Conservation (phyloP, 2,329 filamentous ascomycete genomes). For the Xylaria sp. region DNA sequence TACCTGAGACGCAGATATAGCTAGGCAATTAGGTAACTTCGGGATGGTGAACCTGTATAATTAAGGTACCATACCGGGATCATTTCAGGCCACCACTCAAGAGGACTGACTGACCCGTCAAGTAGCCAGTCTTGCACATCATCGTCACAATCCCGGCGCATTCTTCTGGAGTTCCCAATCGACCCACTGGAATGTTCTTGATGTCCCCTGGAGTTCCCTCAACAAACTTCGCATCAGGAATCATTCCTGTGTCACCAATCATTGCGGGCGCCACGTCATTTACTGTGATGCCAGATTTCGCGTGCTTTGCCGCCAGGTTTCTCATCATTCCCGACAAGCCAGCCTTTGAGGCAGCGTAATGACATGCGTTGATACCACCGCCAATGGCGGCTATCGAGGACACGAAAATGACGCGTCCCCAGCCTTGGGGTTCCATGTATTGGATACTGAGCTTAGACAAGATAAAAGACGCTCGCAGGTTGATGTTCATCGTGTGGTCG, state of each 20-base stretch:
- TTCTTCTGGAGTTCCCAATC: slow-evolving; percentile 68
- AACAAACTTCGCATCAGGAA: slow-evolving; percentile 64
- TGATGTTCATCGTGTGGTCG: slow-evolving; percentile 70
- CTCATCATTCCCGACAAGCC: slow-evolving; percentile 73
- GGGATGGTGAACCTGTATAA: background rate
- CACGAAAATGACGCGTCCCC: slow-evolving; percentile 73
- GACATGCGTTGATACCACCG: slow-evolving; percentile 72
- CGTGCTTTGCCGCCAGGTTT: slow-evolving; percentile 69
- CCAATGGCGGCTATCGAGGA: slow-evolving; percentile 72
- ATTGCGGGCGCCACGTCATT: slow-evolving; percentile 77
- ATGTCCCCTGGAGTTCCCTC: slow-evolving; percentile 67
- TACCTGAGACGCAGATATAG: background rate
- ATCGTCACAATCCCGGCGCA: slow-evolving; percentile 70
- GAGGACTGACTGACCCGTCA: slow-evolving; percentile 67
- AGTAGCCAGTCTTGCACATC: slow-evolving; percentile 69
- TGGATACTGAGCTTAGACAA: slow-evolving; percentile 69
- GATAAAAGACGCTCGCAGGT: slow-evolving; percentile 71
- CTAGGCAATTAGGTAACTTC: background rate
- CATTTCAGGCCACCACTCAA: slow-evolving; percentile 64
- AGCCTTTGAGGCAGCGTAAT: slow-evolving; percentile 70
- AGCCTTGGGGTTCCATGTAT: slow-evolving; percentile 67
- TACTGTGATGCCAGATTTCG: slow-evolving; percentile 70
- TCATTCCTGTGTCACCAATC: slow-evolving; percentile 73
- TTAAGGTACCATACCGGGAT: background rate
- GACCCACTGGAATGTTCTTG: slow-evolving; percentile 67